Conservation (phyloP, 768 basidiomycete genomes). For the Coprinellus micaceus region DNA sequence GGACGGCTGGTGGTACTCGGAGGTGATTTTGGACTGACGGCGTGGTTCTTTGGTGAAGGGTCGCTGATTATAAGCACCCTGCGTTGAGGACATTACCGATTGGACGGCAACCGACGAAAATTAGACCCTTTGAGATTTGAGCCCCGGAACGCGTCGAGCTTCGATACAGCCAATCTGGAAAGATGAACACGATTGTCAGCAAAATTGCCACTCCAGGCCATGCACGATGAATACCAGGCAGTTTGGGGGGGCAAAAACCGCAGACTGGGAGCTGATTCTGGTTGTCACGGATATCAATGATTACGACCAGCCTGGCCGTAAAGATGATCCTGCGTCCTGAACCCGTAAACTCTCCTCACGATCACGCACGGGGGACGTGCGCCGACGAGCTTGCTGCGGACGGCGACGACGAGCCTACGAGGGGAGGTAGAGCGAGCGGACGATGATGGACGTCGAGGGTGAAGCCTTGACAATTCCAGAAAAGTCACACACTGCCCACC, state of each 20-base stretch:
- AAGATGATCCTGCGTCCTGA: background rate
- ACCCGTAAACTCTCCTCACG: constrained; percentile 1
- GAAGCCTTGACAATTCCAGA: too few relatives aligned
- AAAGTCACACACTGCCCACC: too few relatives aligned
- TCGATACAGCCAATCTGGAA: constrained; percentile 1
- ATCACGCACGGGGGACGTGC: constrained; percentile 7
- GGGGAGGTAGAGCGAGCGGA: too few relatives aligned
- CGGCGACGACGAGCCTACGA: too few relatives aligned
- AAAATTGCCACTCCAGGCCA: constrained; percentile 7
- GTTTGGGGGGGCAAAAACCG: background rate
- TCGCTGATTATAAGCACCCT: constrained; percentile 48
- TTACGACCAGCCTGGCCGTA: constrained; percentile 12
- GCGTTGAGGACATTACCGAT: constrained; percentile 40
- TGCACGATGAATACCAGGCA: constrained; percentile 8
- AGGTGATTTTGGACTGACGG: constrained; percentile 59
- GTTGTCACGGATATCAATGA: constrained; percentile 23
- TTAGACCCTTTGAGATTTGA: constrained; percentile 11
- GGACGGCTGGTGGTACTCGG: constrained; percentile 75
- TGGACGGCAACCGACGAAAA: constrained; percentile 8
- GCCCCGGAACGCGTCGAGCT: constrained; percentile 9
- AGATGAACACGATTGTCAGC: constrained; percentile 1
- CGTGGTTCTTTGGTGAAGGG: constrained; percentile 38
- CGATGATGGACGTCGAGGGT: too few relatives aligned
- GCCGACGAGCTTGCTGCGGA: background rate
- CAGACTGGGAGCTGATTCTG: constrained; percentile 7